phyloP scores from a whole-genome alignment of 78 protist species.

The Mantamonas sphyraenae region DNA sequence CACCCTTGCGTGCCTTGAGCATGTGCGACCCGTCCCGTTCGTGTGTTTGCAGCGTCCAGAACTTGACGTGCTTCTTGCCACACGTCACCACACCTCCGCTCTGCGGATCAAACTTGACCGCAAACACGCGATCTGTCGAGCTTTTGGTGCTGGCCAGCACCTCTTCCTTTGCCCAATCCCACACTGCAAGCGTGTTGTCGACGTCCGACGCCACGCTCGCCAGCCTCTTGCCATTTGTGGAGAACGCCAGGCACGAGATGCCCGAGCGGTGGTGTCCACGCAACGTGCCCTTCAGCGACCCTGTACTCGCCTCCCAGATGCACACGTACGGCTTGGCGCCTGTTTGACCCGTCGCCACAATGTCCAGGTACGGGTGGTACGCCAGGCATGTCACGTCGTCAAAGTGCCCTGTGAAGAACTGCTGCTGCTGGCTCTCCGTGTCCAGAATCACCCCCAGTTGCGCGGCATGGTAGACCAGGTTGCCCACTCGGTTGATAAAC shows the following conservation, averaged over 20 bases:
- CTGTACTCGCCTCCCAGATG: too few species aligned
- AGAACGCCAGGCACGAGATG: slow-evolving; percentile 8
- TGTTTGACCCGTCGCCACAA: slow-evolving; percentile 10
- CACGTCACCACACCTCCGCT: slow-evolving; percentile 7
- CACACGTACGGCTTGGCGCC: too few species aligned
- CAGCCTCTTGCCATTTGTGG: slow-evolving; percentile 10
- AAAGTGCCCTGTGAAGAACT: slow-evolving; percentile 7
- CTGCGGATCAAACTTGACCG: not conserved
- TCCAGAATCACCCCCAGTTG: not conserved
- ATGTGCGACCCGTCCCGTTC: not conserved
- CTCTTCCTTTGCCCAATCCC: slow-evolving; percentile 24
- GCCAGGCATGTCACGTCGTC: slow-evolving; percentile 26
- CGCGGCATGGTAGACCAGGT: slow-evolving; percentile 17
- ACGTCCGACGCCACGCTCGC: slow-evolving; percentile 27
- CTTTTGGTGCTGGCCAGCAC: not conserved
- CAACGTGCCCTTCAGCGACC: too few species aligned
- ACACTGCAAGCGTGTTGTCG: slow-evolving; percentile 14
- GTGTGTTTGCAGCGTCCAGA: slow-evolving; percentile 7
- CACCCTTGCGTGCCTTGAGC: not conserved
- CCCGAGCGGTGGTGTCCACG: slow-evolving; percentile 15
- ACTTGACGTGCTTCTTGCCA: slow-evolving; percentile 23
- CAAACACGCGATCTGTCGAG: not conserved
- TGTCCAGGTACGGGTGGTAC: not conserved
- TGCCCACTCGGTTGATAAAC: too few species aligned
- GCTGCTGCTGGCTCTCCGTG: not conserved